Evolutionary conservation across 768 basidiomycete genomes (phyloP), one percentile per base, ranked within the genome.

Genomic region (Lentinula lateritia): DNA sequence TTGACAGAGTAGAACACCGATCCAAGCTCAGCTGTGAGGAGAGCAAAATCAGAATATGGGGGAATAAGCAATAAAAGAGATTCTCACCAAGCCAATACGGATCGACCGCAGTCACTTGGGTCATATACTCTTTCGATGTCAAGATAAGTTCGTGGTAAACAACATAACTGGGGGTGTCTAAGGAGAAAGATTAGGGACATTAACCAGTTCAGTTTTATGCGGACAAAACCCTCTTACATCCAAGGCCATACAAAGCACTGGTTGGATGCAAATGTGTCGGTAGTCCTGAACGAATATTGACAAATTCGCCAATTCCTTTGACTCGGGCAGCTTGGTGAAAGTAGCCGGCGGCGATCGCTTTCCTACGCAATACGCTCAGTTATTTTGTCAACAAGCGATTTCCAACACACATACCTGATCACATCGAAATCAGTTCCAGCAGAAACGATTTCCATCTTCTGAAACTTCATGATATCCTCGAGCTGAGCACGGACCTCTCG

Each of bases 391-490:
- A 18, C 45, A 58, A 35, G 56, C 5, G 50, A 32, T 16, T 42
- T 23, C 28, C 3, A 36, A 39, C 18, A 39, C 16, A 72, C 78
- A 34, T 60, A 93, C 82, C 82, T 75, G 64, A 98, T 80, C 23
- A 95, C 75, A 69, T 99, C 97, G 75, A 94, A 98, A 71, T 98
- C 95, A 0, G 95, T 98, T 6, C 96, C 96, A 42, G 87, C 89
- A 5, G 94, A 93, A 66, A 93, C 83, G 20, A 93, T 74, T 52
- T 91, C 92, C 90, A 98, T 93, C 78, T 98, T 98, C 75, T 98
- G 95, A 73, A 92, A 91, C 70, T 97, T 96, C 95, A 98, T 98
- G 73, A 99, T 98, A 69, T 99, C 97, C 70, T 98, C 95, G 15
- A 99, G 83, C 76, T 99, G 97, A 2, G 83, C 85, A 35, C 97